Evolutionary conservation across 495 filamentous ascomycete species (phyloP).

Genomic region (Lepidopterella palustris): DNA sequence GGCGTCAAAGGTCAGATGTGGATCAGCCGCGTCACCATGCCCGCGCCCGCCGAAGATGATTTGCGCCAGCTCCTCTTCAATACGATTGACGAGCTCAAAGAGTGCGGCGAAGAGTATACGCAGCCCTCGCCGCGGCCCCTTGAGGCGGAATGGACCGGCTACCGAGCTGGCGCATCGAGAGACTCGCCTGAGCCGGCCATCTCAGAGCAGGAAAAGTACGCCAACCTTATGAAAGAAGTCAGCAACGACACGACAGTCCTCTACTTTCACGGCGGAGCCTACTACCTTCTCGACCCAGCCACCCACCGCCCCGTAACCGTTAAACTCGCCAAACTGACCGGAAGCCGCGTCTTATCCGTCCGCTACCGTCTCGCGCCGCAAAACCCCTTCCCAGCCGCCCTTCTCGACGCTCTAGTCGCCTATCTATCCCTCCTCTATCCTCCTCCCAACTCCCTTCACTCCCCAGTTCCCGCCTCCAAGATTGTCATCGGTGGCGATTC

Average conservation of each 20-base stretch:
- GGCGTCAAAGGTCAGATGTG: conserved; percentile 74
- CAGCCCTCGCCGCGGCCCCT: conserved; percentile 52
- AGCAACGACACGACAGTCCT: conserved; percentile 61
- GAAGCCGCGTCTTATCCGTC: conserved; percentile 62
- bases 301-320: conserved; percentile 41
- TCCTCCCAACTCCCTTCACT: conserved; percentile 64
- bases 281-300: conserved; percentile 58
- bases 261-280: conserved; percentile 89
- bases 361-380: conserved; percentile 88
- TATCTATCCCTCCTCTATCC: conserved; percentile 83
- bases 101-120: conserved; percentile 41
- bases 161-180: conserved; percentile 52
- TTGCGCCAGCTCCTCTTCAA: conserved; percentile 52
- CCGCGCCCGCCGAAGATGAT: conserved; percentile 50
- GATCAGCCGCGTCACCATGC: conserved; percentile 61
- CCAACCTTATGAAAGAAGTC: conserved; percentile 63
- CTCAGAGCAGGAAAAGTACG: conserved; percentile 66
- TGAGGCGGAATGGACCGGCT: conserved; percentile 85
- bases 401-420: conserved; percentile 75
- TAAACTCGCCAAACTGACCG: conserved; percentile 45
- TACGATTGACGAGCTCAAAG: conserved; percentile 59
- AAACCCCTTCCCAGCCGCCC: conserved; percentile 66
- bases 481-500: conserved; percentile 83
- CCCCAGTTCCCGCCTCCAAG: conserved; percentile 57
- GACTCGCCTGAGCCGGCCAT: conserved; percentile 51